Conservation (phyloP, 495 filamentous ascomycete genomes). For the Corynascus novoguineensis region DNA sequence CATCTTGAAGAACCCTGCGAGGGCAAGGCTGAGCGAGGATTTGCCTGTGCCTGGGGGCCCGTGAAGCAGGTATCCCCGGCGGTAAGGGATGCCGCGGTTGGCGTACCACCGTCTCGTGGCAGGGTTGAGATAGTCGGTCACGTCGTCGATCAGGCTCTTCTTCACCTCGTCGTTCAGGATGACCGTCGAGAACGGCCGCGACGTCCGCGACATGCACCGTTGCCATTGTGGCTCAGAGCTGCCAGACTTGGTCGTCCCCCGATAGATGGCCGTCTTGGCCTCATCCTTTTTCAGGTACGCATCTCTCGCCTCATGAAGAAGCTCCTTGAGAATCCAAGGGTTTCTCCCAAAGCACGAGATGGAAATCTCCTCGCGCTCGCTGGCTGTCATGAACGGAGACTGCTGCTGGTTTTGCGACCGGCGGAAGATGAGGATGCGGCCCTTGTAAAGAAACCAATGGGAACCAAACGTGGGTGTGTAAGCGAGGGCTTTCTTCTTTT, state of each 20-base stretch:
- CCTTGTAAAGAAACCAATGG: slow-evolving; percentile 62
- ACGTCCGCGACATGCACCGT: slow-evolving; percentile 53
- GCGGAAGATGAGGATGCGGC: slow-evolving; percentile 51
- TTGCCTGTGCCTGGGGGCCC: slow-evolving; percentile 83
- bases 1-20: slow-evolving; percentile 66
- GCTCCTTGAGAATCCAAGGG: slow-evolving; percentile 57
- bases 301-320: slow-evolving; percentile 59
- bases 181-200: slow-evolving; percentile 78
- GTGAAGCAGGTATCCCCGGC: slow-evolving; percentile 76
- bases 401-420: slow-evolving; percentile 37
- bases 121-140: slow-evolving; percentile 84
- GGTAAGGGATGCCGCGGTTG: slow-evolving; percentile 67
- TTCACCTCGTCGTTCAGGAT: slow-evolving; percentile 76
- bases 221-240: slow-evolving; percentile 42
- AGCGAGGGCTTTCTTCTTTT: slow-evolving; percentile 50
- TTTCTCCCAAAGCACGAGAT: slow-evolving; percentile 63
- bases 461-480: slow-evolving; percentile 61
- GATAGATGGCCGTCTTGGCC: slow-evolving; percentile 61
- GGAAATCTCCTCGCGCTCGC: slow-evolving; percentile 54
- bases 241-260: slow-evolving; percentile 41
- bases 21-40: slow-evolving; percentile 55
- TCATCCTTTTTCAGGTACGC: slow-evolving; percentile 54
- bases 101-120: slow-evolving; percentile 73
- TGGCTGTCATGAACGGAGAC: slow-evolving; percentile 24
- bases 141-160: slow-evolving; percentile 66